phyloP scores from a whole-genome alignment of 2,329 filamentous ascomycete species.

The Juglanconis oblonga region DNA sequence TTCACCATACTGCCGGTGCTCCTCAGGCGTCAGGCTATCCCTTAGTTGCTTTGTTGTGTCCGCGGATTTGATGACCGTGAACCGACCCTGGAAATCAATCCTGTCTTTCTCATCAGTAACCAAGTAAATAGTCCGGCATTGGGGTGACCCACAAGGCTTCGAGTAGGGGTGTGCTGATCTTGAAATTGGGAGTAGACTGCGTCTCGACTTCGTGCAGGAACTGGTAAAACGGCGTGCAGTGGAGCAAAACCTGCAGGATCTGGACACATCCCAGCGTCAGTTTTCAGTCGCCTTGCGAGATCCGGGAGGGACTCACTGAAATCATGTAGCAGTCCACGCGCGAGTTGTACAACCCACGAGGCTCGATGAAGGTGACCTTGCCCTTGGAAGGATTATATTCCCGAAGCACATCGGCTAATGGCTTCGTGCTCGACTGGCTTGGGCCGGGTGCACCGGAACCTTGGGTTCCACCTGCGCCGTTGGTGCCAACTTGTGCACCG shows the following conservation, averaged over 20 bases:
- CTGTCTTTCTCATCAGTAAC: constrained; percentile 38
- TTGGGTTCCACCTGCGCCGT: constrained; percentile 23
- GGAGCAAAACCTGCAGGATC: constrained; percentile 94
- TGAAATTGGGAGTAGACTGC: constrained; percentile 84
- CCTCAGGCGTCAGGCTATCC: constrained; percentile 71
- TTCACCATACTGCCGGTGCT: constrained; percentile 87
- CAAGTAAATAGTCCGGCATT: neutral
- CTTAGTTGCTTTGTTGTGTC: constrained; percentile 70
- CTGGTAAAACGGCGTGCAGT: constrained; percentile 90
- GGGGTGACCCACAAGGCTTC: constrained; percentile 75
- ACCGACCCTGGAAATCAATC: constrained; percentile 96
- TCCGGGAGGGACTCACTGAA: constrained; percentile 63
- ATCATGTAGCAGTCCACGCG: constrained; percentile 99
- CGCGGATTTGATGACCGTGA: constrained; percentile 79
- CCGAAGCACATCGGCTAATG: constrained; percentile 73
- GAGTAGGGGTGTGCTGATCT: constrained; percentile 77
- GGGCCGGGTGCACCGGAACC: constrained; percentile 32
- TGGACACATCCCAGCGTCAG: constrained; percentile 34
- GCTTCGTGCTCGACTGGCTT: constrained; percentile 47
- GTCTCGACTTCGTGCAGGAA: constrained; percentile 86
- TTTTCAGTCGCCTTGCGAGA: neutral
- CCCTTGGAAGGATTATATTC: constrained; percentile 54
- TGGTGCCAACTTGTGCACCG: constrained; percentile 19
- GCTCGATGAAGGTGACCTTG: constrained; percentile 81
- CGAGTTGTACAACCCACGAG: constrained; percentile 89